Conservation (phyloP, 139 green algal genomes). For the Chlorella vulgaris region DNA sequence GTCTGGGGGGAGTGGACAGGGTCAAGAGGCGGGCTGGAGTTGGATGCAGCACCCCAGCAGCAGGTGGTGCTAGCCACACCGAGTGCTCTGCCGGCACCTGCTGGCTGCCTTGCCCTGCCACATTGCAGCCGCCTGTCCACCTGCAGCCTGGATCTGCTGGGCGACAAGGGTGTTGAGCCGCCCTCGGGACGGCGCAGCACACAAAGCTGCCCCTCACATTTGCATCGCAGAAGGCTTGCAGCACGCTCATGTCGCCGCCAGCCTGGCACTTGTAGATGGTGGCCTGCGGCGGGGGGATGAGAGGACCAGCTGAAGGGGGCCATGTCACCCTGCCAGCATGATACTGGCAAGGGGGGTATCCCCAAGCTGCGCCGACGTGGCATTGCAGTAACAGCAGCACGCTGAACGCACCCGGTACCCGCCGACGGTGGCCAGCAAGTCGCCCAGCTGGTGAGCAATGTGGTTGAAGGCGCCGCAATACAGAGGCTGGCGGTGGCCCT, state of each 20-base stretch:
- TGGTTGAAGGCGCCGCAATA: constrained; percentile 75
- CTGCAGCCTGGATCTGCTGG: too few species aligned
- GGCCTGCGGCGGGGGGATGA: constrained; percentile 47
- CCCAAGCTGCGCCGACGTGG: background rate
- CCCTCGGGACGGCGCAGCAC: too few species aligned
- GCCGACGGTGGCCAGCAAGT: constrained; percentile 72
- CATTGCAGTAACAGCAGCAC: background rate
- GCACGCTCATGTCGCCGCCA: constrained; percentile 49
- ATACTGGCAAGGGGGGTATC: too few species aligned
- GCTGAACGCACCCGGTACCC: constrained; percentile 45
- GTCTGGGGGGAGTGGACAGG: constrained; percentile 5
- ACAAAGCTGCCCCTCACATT: constrained; percentile 46
- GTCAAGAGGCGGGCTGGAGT: too few species aligned
- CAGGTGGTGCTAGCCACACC: too few species aligned
- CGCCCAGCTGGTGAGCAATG: constrained; percentile 36
- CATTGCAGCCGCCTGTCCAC: too few species aligned
- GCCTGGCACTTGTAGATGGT: constrained; percentile 67
- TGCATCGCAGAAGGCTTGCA: constrained; percentile 70
- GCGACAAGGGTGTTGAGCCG: background rate
- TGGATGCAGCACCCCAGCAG: too few species aligned
- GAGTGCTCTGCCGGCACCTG: too few species aligned
- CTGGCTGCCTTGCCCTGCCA: too few species aligned
- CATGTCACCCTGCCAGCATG: too few species aligned
- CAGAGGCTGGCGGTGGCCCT: constrained; percentile 58
- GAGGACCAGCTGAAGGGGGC: background rate